Evolutionary conservation across 495 filamentous ascomycete genomes (phyloP).

Genomic region (Choiromyces venosus): DNA sequence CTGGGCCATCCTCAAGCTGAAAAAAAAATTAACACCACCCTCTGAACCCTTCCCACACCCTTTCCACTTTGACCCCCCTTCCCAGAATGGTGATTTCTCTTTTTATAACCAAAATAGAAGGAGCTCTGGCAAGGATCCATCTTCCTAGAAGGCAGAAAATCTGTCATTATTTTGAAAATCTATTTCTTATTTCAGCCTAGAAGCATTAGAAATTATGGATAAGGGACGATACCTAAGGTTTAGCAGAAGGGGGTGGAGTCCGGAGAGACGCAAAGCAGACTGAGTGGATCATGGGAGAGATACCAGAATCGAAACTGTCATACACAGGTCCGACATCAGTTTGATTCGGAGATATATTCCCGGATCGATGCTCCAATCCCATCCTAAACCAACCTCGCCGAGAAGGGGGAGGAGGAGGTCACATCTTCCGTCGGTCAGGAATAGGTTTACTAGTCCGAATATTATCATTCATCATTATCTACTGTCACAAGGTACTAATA

Average conservation of each 20-base stretch:
- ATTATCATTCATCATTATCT: neutral
- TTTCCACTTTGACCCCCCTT: neutral
- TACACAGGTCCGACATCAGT: neutral
- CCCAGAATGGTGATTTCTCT: neutral
- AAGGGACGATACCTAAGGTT: neutral
- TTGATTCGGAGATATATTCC: neutral
- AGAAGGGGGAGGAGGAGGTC: neutral
- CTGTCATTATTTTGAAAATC: conserved; percentile 21
- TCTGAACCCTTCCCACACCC: neutral
- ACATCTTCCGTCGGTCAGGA: neutral
- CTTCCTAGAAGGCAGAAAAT: conserved; percentile 19
- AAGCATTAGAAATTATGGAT: conserved; percentile 5
- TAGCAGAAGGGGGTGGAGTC: neutral
- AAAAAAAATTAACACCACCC: conserved; percentile 17
- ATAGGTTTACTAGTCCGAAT: neutral
- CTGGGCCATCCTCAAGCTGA: conserved; percentile 31
- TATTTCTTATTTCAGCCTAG: conserved; percentile 34
- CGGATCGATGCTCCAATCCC: neutral
- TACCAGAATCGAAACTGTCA: neutral
- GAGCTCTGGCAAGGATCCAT: conserved; percentile 29
- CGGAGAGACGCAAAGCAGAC: neutral
- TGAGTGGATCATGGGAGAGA: neutral
- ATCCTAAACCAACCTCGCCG: neutral
- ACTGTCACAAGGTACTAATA: conserved; percentile 24
- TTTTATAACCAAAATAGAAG: conserved; percentile 19